Conservation (phyloP, 805 yeast species). For the Hagleromyces aurorensis region DNA sequence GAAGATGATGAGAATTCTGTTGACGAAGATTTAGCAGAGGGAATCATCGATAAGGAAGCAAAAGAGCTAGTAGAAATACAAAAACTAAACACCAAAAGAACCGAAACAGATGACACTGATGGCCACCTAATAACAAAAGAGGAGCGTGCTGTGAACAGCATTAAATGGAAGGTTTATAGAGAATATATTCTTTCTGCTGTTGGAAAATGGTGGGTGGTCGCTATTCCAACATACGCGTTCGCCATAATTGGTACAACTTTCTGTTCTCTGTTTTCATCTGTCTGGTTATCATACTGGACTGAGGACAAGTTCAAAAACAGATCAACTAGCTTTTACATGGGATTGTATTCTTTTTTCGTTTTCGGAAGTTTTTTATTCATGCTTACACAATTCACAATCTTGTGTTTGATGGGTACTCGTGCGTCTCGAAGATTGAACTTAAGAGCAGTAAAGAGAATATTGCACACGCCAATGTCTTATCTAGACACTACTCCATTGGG, state of each 20-base stretch:
- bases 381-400: slow-evolving; percentile 25
- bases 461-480: slow-evolving; percentile 76
- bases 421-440: slow-evolving; percentile 55
- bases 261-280: slow-evolving; percentile 29
- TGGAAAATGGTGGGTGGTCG: slow-evolving; percentile 33
- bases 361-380: slow-evolving; percentile 40
- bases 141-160: slow-evolving; percentile 50
- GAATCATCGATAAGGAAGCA: slow-evolving; percentile 6
- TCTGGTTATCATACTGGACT: slow-evolving; percentile 84
- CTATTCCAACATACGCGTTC: slow-evolving; percentile 19
- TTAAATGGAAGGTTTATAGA: slow-evolving; percentile 41
- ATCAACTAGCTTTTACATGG: slow-evolving; percentile 60
- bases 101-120: slow-evolving; percentile 11
- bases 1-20: slow-evolving; percentile 16
- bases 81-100: slow-evolving; percentile 15
- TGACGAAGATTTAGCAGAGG: slow-evolving; percentile 10
- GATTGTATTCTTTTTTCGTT: slow-evolving; percentile 59
- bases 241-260: slow-evolving; percentile 25
- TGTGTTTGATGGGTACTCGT: slow-evolving; percentile 38
- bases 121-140: slow-evolving; percentile 44
- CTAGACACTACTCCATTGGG: slow-evolving; percentile 87
- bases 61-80: slow-evolving; percentile 13
- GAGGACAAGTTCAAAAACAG: slow-evolving; percentile 41
- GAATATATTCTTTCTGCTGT: slow-evolving; percentile 49
- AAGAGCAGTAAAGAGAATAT: slow-evolving; percentile 48